Evolutionary conservation across 805 yeast species (phyloP), one percentile per base, ranked within the genome.

Genomic region (Wickerhamomyces queroliae): DNA sequence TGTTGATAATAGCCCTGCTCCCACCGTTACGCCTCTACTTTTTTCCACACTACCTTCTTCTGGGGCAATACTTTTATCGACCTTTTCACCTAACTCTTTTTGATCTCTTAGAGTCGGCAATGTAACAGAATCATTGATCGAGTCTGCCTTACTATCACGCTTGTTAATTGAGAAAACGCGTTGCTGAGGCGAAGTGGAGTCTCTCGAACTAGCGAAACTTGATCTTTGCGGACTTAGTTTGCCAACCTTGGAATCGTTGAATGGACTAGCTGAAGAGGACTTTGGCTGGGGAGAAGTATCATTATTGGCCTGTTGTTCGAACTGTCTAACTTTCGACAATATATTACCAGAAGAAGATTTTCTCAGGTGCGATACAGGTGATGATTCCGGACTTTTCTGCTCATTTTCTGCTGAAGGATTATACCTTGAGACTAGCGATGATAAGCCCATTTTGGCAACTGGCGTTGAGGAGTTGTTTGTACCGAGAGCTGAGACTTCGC

Each of bases 241-340:
- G 17, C 44, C 49, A 16, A 53, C 42, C 15, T 45, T 41, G 5
- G 45, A 42, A 11, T 47, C 50, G 23, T 51, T 44, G 10, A 53
- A 39, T 3, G 53, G 53, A 33, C 50, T 52, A 7, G 47, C 38
- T 12, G 41, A 22, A 3, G 9, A 7, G 29, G 40, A 45, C 29
- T 35, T 44, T 2, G 40, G 18, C n/a, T 13, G 13, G 44, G 40
- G 2, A 43, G 37, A 16, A 50, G 40, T 18, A 48, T 50, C 38
- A 4, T 24, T 18, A 10, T 42, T 44, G 27, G 44, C 45, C 33
- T 48, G 55, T 33, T 50, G 55, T 28, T 56, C 64, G 39, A 53
- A 56, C 35, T 57, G 63, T 47, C 45, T 59, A 35, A 58, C 58
- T 38, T 53, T 53, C 4, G 61, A 56, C 26, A 61, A 43, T 12